Evolutionary conservation across 306 rosid genomes (phyloP), one percentile per base, ranked within the genome.

Genomic region (Malus orientalis): DNA sequence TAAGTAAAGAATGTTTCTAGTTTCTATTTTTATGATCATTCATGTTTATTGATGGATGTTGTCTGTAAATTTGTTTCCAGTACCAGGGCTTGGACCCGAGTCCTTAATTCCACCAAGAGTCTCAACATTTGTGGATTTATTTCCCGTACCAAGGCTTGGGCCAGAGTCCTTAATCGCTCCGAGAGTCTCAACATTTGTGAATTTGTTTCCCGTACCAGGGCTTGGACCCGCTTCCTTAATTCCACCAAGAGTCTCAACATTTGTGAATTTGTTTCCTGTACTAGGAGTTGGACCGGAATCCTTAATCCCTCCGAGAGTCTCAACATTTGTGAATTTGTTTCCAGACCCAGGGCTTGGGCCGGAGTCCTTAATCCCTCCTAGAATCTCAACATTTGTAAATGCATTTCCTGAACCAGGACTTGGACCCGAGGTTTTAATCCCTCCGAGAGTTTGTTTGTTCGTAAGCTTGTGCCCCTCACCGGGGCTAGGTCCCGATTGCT

Each of bases 121-220:
- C 49, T 33, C 47, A 36, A 32, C 49, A 19, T 65, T 19, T 36
- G 23, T 18, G 45, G 19, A 76, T 44, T 73, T 77, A 71, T 82
- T 76, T 16, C 85, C 87, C 0, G 33, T 62, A 1, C 81, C 88
- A 1, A 70, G 42, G 30, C 88, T 85, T 0, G 94, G 87, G 8
- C 91, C 90, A 0, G 88, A 82, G 1, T 58, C 33, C 76, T 87
- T 87, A 27, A 74, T 82, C 7, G 85, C 88, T 42, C 82, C 84
- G 0, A 89, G 81, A 11, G 78, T 83, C 16, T 20, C 70, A 20
- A 4, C 30, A 13, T 77, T 51, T 4, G 20, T 36, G 14, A 51
- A 27, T 61, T 60, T 60, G 42, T 73, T 40, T 73, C 66, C 42
- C 3, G 13, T 25, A 5, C 69, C 69, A 7, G 44, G 58, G 6